phyloP scores from a whole-genome alignment of 345 rosid genomes.

The sweet orange (Citrus sinensis) region DVS_A1.0 CM039163.1:46807001-46807500 shows the following conservation, averaged over 20 bases:
- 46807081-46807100: conserved; percentile 48
- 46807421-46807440: background rate
- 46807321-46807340: background rate
- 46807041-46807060: conserved; percentile 73
- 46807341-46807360: background rate
- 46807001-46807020: background rate
- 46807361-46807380: too few relatives aligned
- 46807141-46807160: too few relatives aligned
- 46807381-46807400: conserved; percentile 16
- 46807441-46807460: conserved; percentile 45
- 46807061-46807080: conserved; percentile 91
- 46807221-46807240: conserved; percentile 74
- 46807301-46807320: background rate
- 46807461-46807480: conserved; percentile 69
- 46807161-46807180: conserved; percentile 59
- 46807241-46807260: conserved; percentile 90
- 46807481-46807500: conserved; percentile 74
- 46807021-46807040: conserved; percentile 73
- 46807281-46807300: background rate
- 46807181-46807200: conserved; percentile 76
- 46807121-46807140: too few relatives aligned
- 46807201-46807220: conserved; percentile 71
- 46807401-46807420: background rate
- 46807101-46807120: too few relatives aligned
- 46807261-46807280: conserved; percentile 90